Conservation (phyloP, 257 asterid genomes). For the Scutellaria galericulata region DNA sequence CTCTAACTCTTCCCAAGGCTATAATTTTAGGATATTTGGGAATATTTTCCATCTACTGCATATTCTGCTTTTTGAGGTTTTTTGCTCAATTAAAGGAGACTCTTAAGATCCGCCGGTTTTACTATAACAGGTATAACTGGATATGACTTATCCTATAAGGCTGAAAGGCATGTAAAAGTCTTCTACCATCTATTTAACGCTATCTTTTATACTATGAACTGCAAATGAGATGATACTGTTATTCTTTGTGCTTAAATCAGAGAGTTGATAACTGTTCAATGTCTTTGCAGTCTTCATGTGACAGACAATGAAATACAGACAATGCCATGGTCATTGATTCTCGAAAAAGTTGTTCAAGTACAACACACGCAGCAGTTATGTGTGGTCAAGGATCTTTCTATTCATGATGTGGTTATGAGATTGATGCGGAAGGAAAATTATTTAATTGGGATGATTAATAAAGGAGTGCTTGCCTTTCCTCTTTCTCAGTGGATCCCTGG, state of each 20-base stretch:
- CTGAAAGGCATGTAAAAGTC: slow-evolving; percentile 17
- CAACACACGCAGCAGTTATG: slow-evolving; percentile 72
- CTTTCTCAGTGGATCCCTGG: slow-evolving; percentile 88
- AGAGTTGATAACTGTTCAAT: slow-evolving; percentile 21
- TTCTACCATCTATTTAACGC: background rate
- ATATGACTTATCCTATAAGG: slow-evolving; percentile 10
- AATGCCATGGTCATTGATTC: slow-evolving; percentile 88
- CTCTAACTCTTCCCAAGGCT: slow-evolving; percentile 78
- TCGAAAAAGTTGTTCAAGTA: slow-evolving; percentile 76
- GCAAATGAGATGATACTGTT: background rate
- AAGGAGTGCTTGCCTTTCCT: slow-evolving; percentile 92
- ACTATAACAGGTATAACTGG: slow-evolving; percentile 67
- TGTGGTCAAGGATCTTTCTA: slow-evolving; percentile 85
- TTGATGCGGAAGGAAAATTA: slow-evolving; percentile 98
- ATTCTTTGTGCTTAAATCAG: slow-evolving; percentile 25
- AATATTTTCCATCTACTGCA: slow-evolving; percentile 79
- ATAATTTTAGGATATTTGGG: slow-evolving; percentile 86
- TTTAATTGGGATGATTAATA: slow-evolving; percentile 96
- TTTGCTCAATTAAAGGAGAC: slow-evolving; percentile 90
- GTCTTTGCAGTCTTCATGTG: slow-evolving; percentile 71
- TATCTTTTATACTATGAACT: background rate
- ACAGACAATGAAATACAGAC: slow-evolving; percentile 93
- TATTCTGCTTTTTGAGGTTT: slow-evolving; percentile 79
- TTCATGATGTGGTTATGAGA: slow-evolving; percentile 89
- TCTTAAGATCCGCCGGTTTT: slow-evolving; percentile 80